Evolutionary conservation across 768 basidiomycete genomes (phyloP), one percentile per base, ranked within the genome.

Genomic region (Podaxis pistillaris): DNA sequence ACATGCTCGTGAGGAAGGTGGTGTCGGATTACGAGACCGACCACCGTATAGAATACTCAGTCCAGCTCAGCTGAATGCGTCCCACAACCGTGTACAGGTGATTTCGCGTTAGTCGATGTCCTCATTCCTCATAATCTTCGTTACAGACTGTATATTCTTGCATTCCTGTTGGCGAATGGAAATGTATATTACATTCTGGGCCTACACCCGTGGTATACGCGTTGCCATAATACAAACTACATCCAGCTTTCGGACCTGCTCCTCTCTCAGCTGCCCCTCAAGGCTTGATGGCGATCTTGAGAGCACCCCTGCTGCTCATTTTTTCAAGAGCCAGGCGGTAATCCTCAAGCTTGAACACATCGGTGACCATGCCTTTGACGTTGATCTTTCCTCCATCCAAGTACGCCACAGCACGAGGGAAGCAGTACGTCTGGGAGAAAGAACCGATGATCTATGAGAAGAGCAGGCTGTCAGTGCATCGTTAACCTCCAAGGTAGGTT

Each of bases 381-480:
- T 80, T 89, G 68, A 95, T 79, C 76, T 93, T 94, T 6, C 91
- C 91, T 65, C 86, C 85, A 68, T 96, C 94, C 19, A 96, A 85
- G 72, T 96, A 95, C 12, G 87, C 90, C 38, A 96, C 86, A 1
- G 94, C 93, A 4, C 94, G 87, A 49, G 93, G 92, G 88, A 96
- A 95, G 74, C 93, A 94, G 76, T 80, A 88, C 0, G 88, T 88
- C 67, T 96, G 94, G 8, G 93, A 90, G 79, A 94, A 95, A 0
- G 93, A 95, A 12, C 93, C 93, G 63, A 94, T 91, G 67, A 94
- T 94, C 90, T 92, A 40, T 1, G 19, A 17, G 44, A 17, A 46
- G n/a, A 46, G n/a, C 9, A 8, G 44, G 6, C 17, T n/a, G 44
- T 46, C 1, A 46, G 44, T 46, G 17, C 7, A 46, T 17, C 5